Conservation (phyloP, 805 yeast species). For the Candida germanica region DNA sequence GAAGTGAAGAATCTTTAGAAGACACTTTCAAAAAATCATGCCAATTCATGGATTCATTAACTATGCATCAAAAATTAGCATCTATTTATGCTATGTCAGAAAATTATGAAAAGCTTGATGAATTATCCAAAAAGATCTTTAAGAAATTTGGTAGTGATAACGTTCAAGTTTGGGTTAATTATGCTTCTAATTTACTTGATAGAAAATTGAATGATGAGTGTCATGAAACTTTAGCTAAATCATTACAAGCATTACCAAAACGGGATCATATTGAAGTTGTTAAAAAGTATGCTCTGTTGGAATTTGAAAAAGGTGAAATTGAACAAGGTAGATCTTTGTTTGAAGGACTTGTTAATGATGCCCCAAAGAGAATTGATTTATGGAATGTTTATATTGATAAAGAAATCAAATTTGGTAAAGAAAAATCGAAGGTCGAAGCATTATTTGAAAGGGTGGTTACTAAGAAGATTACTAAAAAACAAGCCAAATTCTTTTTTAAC, state of each 20-base stretch:
- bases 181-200: constrained; percentile 71
- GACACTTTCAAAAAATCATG: constrained; percentile 79
- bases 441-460: constrained; percentile 77
- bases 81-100: constrained; percentile 74
- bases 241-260: constrained; percentile 69
- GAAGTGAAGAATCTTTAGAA: constrained; percentile 77
- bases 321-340: constrained; percentile 94
- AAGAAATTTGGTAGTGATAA: constrained; percentile 71
- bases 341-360: constrained; percentile 87
- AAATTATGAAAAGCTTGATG: constrained; percentile 66
- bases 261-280: constrained; percentile 76
- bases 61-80: constrained; percentile 76
- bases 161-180: constrained; percentile 75
- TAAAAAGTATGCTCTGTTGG: constrained; percentile 84
- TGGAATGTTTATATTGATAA: constrained; percentile 97
- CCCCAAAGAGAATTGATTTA: constrained; percentile 85
- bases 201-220: constrained; percentile 57
- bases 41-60: constrained; percentile 86
- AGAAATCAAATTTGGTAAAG: constrained; percentile 67
- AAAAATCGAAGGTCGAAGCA: constrained; percentile 66
- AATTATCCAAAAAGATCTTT: constrained; percentile 59
- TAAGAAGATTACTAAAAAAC: constrained; percentile 73
- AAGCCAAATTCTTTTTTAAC: constrained; percentile 90
- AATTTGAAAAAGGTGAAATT: constrained; percentile 80
- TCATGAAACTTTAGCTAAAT: constrained; percentile 69